These are phyloP conservation scores for Fusarium secorum DNA, from an alignment of 2,329 filamentous ascomycete species.

Conservation along the genomic window DNA sequence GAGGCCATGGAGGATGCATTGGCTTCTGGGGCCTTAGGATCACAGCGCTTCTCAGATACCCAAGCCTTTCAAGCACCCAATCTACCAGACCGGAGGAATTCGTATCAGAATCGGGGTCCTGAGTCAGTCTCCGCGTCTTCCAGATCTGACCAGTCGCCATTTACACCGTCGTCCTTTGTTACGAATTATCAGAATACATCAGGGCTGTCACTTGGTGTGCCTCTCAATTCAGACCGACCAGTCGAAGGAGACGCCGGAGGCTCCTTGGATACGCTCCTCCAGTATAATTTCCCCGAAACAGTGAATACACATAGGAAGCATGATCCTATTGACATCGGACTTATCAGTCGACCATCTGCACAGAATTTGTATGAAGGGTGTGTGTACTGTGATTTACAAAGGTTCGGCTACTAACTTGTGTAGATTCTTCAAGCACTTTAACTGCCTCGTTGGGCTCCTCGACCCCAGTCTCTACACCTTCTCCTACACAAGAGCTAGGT, in stretches of 20 bases:
- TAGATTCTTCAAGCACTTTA: not conserved
- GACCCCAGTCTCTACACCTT: not conserved
- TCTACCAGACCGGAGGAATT: not conserved
- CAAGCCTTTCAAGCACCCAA: not conserved
- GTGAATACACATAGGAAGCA: accelerated
- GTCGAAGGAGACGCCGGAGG: accelerated
- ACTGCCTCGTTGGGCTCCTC: not conserved
- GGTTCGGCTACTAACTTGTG: not conserved
- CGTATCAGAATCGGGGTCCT: not conserved
- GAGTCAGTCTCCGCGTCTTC: not conserved
- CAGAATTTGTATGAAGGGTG: not conserved
- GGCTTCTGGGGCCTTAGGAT: not conserved
- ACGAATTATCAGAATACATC: not conserved
- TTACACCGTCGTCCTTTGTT: not conserved
- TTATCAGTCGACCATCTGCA: not conserved
- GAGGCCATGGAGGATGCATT: accelerated
- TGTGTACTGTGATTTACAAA: accelerated
- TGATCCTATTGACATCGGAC: not conserved
- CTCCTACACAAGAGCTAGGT: not conserved
- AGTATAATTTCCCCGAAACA: not conserved
- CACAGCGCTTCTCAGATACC: not conserved
- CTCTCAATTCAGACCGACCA: not conserved
- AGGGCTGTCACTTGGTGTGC: accelerated
- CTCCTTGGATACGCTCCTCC: accelerated
- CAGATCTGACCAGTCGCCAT: not conserved